Evolutionary conservation across 129 eudicot species (phyloP), one percentile per base, ranked within the genome.

Genomic region (Heracleum sosnowskyi): DNA sequence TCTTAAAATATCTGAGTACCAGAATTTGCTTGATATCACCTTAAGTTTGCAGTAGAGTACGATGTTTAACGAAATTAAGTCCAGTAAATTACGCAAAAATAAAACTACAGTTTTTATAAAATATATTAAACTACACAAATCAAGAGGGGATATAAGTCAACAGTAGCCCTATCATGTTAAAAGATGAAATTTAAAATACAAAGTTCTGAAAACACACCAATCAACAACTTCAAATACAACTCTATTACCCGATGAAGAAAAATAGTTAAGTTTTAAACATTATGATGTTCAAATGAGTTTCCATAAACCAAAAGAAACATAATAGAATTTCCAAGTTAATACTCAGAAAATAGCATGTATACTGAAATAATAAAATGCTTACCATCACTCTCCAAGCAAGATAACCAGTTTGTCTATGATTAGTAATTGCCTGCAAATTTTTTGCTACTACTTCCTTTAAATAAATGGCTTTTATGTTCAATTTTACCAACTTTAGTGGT

Each of bases 341-440:
- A 40, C 10, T 24, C 26, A 11, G 1, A 13, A 72, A 3, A 40
- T 9, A 71, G 46, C 47, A 39, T 69, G 29, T 36, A 57, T 42
- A 44, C n/a, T n/a, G 44, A 62, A 53, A 28, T 0, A 3, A 76
- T 68, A 13, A 15, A 55, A 62, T 74, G 81, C 86, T 76, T 86
- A 94, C 98, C 98, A 94, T 94, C 96, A 91, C 88, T 86, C 91
- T 94, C 97, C 98, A 94, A 49, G 97, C 97, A 78, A 94, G 97
- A 84, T 94, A 94, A 26, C 98, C 98, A 49, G 89, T 89, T 0
- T 36, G 39, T 36, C 39, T 36, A 36, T 36, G 39, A 36, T 36
- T 1, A 36, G 39, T 36, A 36, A 36, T 36, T 4, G 39, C 4
- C 39, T 36, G 39, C 4, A 36, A 36, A 1, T 1, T 35, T 35